Percentiles rank a stretch among this genome's conserved stretches.
Evolutionary conservation across 2,329 filamentous ascomycete genomes (phyloP).

Genomic region (Scedosporium boydii): DNA sequence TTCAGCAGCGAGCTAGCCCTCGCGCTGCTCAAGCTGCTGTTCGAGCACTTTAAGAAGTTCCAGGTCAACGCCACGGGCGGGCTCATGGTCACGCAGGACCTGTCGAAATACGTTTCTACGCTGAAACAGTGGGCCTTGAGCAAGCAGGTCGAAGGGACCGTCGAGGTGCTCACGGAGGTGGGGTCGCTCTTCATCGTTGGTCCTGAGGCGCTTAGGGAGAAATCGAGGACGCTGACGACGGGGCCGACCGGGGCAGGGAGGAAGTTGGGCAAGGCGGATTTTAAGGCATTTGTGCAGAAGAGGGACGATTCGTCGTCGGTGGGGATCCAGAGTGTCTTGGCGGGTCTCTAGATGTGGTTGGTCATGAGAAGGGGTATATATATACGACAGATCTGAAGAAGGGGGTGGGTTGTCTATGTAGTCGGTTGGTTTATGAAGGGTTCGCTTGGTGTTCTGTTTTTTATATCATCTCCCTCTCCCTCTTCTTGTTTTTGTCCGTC

Average conservation of each 20-base stretch:
- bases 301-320: conserved; percentile 75
- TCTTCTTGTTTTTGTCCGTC: background rate
- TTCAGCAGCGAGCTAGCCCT: conserved; percentile 79
- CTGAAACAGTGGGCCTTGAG: conserved; percentile 72
- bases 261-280: conserved; percentile 56
- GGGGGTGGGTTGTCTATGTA: background rate
- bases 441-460: background rate
- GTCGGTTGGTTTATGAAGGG: background rate
- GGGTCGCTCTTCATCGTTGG: conserved; percentile 94
- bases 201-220: conserved; percentile 64
- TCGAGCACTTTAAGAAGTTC: conserved; percentile 93
- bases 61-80: conserved; percentile 87
- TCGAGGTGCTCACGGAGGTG: conserved; percentile 87
- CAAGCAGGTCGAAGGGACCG: conserved; percentile 55
- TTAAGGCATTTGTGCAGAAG: conserved; percentile 75
- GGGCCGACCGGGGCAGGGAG: conserved; percentile 33
- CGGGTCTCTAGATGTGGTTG: conserved; percentile 36
- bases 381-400: background rate
- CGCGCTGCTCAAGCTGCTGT: conserved; percentile 65
- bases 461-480: background rate
- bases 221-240: conserved; percentile 49
- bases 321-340: conserved; percentile 75
- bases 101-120: conserved; percentile 83
- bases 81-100: conserved; percentile 91
- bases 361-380: background rate